Conservation (phyloP, 1,139 yeast species). For the Scheffersomyces titani region DNA sequence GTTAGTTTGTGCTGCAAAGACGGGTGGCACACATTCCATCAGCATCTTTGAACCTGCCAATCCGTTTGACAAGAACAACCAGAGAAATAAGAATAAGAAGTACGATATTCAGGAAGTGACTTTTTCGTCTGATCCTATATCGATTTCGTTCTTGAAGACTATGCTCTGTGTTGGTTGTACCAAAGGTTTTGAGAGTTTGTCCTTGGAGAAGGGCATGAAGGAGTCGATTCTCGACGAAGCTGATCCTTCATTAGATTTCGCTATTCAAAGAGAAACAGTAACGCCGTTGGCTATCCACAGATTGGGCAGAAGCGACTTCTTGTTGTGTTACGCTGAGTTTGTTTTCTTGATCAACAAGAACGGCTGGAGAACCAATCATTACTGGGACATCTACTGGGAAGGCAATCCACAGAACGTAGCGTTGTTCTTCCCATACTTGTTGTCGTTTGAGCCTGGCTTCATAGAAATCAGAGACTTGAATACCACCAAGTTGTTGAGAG, state of each 20-base stretch:
- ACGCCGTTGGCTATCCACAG: conserved; percentile 92
- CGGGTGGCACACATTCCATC: conserved; percentile 72
- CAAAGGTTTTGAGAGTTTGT: conserved; percentile 92
- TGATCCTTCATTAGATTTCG: conserved; percentile 94
- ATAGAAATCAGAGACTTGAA: conserved; percentile 93
- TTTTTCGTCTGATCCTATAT: conserved; percentile 86
- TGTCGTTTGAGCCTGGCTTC: conserved; percentile 87
- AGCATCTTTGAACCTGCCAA: conserved; percentile 80
- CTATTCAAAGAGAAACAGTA: conserved; percentile 75
- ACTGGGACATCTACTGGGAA: conserved; percentile 96
- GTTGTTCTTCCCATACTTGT: conserved; percentile 86
- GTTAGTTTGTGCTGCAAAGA: conserved; percentile 86
- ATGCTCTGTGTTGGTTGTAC: conserved; percentile 94
- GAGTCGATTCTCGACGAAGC: conserved; percentile 90
- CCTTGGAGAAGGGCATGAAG: conserved; percentile 74
- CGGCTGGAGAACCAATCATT: conserved; percentile 95
- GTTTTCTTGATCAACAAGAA: conserved; percentile 91
- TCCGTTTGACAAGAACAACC: conserved; percentile 58
- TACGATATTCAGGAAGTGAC: conserved; percentile 72
- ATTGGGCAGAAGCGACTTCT: conserved; percentile 74
- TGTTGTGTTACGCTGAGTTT: conserved; percentile 86
- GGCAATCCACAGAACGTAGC: conserved; percentile 93
- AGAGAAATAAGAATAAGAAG: conserved; percentile 62
- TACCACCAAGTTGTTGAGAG: conserved; percentile 78
- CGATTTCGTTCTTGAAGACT: conserved; percentile 86